Evolutionary conservation across 1,284 basidiomycete species (phyloP).

Genomic region (Apiotrichum sp.): DNA sequence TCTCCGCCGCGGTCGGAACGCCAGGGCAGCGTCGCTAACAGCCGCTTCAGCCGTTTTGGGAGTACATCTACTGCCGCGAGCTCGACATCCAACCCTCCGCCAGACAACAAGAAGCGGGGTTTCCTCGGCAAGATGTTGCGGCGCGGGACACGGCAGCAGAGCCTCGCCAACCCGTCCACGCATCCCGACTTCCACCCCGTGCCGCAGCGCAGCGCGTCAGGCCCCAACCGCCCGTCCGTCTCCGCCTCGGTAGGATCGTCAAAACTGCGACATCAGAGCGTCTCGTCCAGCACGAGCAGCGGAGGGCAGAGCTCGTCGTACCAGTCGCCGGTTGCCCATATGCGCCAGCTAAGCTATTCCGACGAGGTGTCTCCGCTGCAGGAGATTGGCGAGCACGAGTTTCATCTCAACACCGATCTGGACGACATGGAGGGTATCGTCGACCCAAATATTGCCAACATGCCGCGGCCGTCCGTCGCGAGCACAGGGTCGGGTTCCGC

Average conservation of each 20-base stretch:
- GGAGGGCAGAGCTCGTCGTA: slow-evolving; percentile 9
- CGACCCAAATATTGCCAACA: slow-evolving; percentile 49
- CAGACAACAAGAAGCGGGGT: slow-evolving; percentile 33
- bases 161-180: slow-evolving; percentile 15
- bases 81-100: slow-evolving; percentile 12
- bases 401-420: slow-evolving; percentile 68
- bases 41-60: slow-evolving; percentile 24
- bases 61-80: slow-evolving; percentile 15
- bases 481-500: not conserved
- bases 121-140: slow-evolving; percentile 35
- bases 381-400: slow-evolving; percentile 21
- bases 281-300: slow-evolving; percentile 2
- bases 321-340: not conserved
- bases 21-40: not conserved
- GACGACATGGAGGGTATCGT: slow-evolving; percentile 79
- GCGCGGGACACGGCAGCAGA: slow-evolving; percentile 25
- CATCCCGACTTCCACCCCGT: slow-evolving; percentile 17
- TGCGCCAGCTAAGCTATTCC: not conserved
- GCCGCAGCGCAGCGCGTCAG: not conserved
- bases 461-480: slow-evolving; percentile 6
- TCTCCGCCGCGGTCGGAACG: slow-evolving; percentile 1
- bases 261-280: not conserved
- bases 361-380: not conserved
- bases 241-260: not conserved
- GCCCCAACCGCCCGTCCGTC: not conserved